phyloP scores from a whole-genome alignment of 192 early-diverging fungal species.

The Coemansia sp. region DNA sequence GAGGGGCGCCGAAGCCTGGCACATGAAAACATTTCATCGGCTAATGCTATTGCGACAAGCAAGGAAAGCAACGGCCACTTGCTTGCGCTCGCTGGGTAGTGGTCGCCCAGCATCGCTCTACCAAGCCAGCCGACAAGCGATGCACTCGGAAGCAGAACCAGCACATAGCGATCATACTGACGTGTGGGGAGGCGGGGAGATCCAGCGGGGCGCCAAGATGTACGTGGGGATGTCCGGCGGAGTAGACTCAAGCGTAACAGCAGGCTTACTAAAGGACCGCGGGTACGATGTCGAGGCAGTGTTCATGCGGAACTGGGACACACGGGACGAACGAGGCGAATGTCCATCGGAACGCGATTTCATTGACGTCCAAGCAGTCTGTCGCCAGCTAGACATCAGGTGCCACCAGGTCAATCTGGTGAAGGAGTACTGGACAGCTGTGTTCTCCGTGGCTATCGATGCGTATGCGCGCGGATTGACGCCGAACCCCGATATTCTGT shows the following conservation, averaged over 20 bases:
- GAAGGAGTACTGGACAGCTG: conserved; percentile 88
- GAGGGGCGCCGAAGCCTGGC: no score
- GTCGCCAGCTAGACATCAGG: conserved; percentile 67
- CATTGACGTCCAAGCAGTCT: conserved; percentile 73
- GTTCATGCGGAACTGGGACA: conserved; percentile 98
- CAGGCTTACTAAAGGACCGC: conserved; percentile 67
- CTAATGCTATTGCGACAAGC: no score
- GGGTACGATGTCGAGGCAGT: conserved; percentile 70
- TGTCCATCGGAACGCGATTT: conserved; percentile 81
- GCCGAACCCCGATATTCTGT: conserved; percentile 91
- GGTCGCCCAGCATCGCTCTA: no score
- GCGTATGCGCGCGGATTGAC: conserved; percentile 72
- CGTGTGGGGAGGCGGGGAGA: conserved; percentile 9
- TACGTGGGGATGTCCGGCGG: conserved; percentile 91
- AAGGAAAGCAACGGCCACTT: no score
- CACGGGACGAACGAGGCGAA: conserved; percentile 69
- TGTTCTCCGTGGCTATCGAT: conserved; percentile 80
- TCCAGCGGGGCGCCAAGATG: conserved; percentile 49
- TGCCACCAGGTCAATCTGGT: conserved; percentile 68
- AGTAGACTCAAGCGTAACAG: conserved; percentile 89
- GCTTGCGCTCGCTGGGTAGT: no score
- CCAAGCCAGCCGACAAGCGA: no score
- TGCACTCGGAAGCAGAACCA: not conserved
- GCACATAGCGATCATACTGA: no score
- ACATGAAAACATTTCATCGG: no score